Evolutionary conservation across 179 eudicot species (phyloP).

Genomic region (Carnegiea gigantea): DNA sequence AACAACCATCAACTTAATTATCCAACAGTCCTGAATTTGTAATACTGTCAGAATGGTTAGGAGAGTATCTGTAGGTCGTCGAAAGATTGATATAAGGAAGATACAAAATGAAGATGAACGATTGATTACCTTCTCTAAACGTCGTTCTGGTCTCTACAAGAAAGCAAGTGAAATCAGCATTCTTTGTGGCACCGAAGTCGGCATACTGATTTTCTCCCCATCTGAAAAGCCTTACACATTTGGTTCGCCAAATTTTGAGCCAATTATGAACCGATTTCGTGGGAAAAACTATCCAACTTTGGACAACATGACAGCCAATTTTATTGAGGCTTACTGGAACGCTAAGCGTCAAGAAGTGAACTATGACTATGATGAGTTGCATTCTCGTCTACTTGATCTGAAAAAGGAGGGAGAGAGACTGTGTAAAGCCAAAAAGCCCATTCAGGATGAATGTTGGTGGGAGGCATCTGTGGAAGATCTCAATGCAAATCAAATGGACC

Average conservation of each 20-base stretch:
- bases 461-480: neutral
- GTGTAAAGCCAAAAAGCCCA: neutral
- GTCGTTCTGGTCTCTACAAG: neutral
- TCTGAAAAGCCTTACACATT: neutral
- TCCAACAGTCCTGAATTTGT: neutral
- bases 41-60: neutral
- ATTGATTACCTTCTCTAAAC: conserved; percentile 4
- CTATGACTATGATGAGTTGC: neutral
- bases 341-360: neutral
- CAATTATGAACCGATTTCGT: neutral
- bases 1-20: neutral
- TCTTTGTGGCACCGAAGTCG: neutral
- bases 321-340: neutral
- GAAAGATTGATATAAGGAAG: neutral
- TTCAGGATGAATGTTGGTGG: neutral
- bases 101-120: neutral
- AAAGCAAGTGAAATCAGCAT: conserved; percentile 12
- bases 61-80: neutral
- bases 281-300: neutral
- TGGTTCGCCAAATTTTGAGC: neutral
- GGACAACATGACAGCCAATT: neutral
- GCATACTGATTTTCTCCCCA: neutral
- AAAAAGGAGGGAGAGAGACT: neutral
- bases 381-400: neutral
- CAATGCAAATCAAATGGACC: neutral